phyloP scores from a whole-genome alignment of 2,329 filamentous ascomycete genomes.

The Acarospora socialis region DNA sequence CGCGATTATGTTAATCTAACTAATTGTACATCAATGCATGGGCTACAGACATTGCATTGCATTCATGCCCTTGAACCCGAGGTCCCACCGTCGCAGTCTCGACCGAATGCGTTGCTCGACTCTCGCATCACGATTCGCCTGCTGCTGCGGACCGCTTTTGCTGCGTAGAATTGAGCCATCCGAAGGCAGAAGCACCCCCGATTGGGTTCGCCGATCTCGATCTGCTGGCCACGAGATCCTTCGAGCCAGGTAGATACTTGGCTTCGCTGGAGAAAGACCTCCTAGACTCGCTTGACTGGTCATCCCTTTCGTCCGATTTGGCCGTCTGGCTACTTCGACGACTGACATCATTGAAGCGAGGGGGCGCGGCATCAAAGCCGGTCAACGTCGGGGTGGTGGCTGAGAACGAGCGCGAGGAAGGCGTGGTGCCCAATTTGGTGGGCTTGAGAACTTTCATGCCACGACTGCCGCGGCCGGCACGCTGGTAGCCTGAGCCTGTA shows the following conservation, averaged over 20 bases:
- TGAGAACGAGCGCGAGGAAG: constrained; percentile 28
- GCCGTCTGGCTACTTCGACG: constrained; percentile 1
- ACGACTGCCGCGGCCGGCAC: constrained; percentile 43
- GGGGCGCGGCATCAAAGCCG: constrained; percentile 12
- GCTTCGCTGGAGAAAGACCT: constrained; percentile 11
- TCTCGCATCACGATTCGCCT: constrained; percentile 4
- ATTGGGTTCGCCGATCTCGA: constrained; percentile 63
- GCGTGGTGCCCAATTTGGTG: constrained; percentile 46
- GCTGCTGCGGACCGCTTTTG: constrained; percentile 13
- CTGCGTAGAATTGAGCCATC: constrained; percentile 57
- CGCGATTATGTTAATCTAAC: too few species aligned
- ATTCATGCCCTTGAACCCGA: too few species aligned
- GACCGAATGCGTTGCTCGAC: background rate
- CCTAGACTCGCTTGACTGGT: constrained; percentile 3
- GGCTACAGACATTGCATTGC: too few species aligned
- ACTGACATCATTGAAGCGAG: constrained; percentile 8
- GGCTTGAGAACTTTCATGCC: constrained; percentile 88
- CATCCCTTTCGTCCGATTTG: constrained; percentile 9
- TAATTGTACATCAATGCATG: too few species aligned
- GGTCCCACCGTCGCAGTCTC: background rate
- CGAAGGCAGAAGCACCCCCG: constrained; percentile 84
- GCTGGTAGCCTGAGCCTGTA: constrained; percentile 51
- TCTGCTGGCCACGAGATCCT: constrained; percentile 24
- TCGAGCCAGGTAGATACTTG: constrained; percentile 6
- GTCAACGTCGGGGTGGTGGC: constrained; percentile 15